Percentiles rank a stretch among this genome's conserved stretches.
Evolutionary conservation across 164 flowering plant species (phyloP).

Genomic region (Euptelea pleiosperma): DNA sequence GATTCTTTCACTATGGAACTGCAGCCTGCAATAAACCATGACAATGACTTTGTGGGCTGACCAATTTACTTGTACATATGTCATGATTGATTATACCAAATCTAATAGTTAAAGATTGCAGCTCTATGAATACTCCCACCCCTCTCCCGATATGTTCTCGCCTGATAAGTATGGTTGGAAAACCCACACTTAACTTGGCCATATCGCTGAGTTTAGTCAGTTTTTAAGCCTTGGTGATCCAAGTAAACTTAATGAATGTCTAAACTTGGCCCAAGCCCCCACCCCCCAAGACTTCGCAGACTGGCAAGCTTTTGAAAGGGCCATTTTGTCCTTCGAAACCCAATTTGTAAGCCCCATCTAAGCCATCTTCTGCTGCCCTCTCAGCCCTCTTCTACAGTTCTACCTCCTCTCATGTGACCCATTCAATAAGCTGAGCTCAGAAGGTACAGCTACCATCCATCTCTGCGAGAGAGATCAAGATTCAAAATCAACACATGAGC

Average conservation of each 20-base stretch:
- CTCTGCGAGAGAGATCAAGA: too few relatives aligned
- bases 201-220: not conserved
- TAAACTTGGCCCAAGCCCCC: too few relatives aligned
- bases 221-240: not conserved
- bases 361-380: too few relatives aligned
- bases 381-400: not conserved
- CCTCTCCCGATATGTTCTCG: not conserved
- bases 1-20: slow-evolving; percentile 3
- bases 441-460: too few relatives aligned
- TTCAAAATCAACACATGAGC: not conserved
- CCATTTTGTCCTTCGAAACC: too few relatives aligned
- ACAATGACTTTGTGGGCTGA: not conserved
- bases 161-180: not conserved
- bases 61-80: not conserved
- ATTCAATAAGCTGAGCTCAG: too few relatives aligned
- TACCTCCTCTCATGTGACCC: too few relatives aligned
- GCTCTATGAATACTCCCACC: too few relatives aligned
- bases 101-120: not conserved
- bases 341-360: too few relatives aligned
- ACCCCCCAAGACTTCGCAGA: too few relatives aligned
- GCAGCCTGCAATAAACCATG: not conserved
- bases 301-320: too few relatives aligned
- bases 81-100: not conserved
- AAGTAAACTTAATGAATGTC: not conserved
- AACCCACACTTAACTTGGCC: not conserved